Percentiles rank a stretch among this genome's conserved stretches.
Evolutionary conservation across 495 filamentous ascomycete genomes (phyloP).

Genomic region (Cryomyces antarcticus): DNA sequence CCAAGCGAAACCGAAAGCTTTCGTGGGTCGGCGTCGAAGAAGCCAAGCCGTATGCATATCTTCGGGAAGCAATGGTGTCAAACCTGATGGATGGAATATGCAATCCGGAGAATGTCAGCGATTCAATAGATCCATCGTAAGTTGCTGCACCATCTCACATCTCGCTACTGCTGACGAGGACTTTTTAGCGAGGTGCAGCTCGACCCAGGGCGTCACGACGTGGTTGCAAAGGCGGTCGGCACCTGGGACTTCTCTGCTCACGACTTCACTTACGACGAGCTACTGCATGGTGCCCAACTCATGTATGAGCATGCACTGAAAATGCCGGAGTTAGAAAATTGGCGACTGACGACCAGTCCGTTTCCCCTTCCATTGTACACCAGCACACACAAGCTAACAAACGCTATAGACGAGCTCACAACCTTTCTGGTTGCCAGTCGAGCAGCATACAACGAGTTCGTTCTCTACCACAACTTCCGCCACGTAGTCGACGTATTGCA

Average conservation of each 20-base stretch:
- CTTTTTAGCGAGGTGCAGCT: slow-evolving; percentile 25
- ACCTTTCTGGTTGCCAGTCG: slow-evolving; percentile 68
- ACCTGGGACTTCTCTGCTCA: slow-evolving; percentile 80
- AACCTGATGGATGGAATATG: slow-evolving; percentile 84
- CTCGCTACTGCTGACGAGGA: slow-evolving; percentile 1
- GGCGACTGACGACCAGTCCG: slow-evolving; percentile 55
- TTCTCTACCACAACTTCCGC: slow-evolving; percentile 98
- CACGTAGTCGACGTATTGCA: slow-evolving; percentile 93
- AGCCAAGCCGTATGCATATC: slow-evolving; percentile 70
- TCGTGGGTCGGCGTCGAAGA: slow-evolving; percentile 87
- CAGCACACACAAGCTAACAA: neutral
- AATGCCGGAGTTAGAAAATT: slow-evolving; percentile 62
- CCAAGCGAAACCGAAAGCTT: slow-evolving; percentile 52
- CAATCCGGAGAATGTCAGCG: slow-evolving; percentile 40
- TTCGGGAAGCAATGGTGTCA: slow-evolving; percentile 75
- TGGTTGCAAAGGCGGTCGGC: slow-evolving; percentile 49
- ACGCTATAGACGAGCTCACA: slow-evolving; percentile 35
- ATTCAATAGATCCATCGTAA: slow-evolving; percentile 29
- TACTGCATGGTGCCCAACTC: slow-evolving; percentile 53
- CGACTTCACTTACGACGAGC: slow-evolving; percentile 70
- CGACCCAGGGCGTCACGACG: slow-evolving; percentile 31
- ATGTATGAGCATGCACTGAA: slow-evolving; percentile 81
- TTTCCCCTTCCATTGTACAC: neutral
- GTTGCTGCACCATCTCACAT: slow-evolving; percentile 1
- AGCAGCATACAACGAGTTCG: slow-evolving; percentile 78